phyloP scores from a whole-genome alignment of 2,329 filamentous ascomycete species.

The Claviceps quebecensis region DNA sequence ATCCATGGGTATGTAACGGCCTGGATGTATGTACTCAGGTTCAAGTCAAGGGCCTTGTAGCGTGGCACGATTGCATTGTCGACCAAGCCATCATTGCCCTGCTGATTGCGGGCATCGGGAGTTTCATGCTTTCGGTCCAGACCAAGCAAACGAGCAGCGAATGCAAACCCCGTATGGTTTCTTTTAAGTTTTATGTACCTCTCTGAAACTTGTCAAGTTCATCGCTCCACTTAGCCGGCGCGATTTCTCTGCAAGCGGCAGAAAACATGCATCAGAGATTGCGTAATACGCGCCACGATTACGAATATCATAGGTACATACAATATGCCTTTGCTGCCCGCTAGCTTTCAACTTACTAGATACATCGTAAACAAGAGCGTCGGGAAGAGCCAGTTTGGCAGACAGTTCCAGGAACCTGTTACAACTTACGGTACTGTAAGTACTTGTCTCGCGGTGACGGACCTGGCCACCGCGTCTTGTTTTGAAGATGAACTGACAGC shows the following conservation, averaged over 20 bases:
- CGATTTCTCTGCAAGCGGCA: background rate
- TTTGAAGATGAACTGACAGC: no score
- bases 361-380: background rate
- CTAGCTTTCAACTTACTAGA: background rate
- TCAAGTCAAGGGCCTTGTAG: background rate
- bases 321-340: no score
- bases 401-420: no score
- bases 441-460: no score
- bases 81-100: background rate
- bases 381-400: no score
- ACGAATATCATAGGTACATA: no score
- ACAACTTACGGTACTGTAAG: no score
- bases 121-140: background rate
- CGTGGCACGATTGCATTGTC: background rate
- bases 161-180: background rate
- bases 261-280: background rate
- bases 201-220: no score
- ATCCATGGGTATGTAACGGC: no score
- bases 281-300: conserved; percentile 2
- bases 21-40: background rate
- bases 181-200: no score
- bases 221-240: background rate
- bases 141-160: background rate
- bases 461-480: no score
- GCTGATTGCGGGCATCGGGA: background rate